Conservation (phyloP, 2,329 filamentous ascomycete species). For the Claviceps sp. region DNA sequence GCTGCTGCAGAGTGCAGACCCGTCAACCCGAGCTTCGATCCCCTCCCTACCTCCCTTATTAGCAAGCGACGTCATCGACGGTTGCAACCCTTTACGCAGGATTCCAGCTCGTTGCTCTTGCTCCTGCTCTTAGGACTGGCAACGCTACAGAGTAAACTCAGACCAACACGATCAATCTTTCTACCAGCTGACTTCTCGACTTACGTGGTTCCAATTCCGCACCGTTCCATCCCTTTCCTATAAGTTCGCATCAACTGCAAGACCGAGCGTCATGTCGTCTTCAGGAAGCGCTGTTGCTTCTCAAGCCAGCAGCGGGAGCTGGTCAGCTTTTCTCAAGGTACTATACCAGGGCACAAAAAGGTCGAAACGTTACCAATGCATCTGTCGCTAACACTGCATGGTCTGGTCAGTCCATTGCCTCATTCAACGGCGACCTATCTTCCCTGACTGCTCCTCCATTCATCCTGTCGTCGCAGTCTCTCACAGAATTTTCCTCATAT, state of each 20-base stretch:
- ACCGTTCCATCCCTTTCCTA: background rate
- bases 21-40: background rate
- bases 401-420: slow-evolving; percentile 50
- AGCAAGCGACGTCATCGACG: slow-evolving; percentile 1
- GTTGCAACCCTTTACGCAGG: background rate
- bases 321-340: slow-evolving; percentile 41
- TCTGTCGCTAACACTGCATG: slow-evolving; percentile 1
- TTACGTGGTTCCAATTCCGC: background rate
- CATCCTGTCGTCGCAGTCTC: slow-evolving; percentile 64
- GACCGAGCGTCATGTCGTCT: slow-evolving; percentile 16
- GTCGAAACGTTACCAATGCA: too few species aligned
- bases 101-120: background rate
- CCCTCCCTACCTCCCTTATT: background rate
- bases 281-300: slow-evolving; percentile 17
- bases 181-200: background rate
- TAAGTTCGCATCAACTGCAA: background rate
- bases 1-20: background rate
- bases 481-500: slow-evolving; percentile 71
- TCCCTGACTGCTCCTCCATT: slow-evolving; percentile 73
- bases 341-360: background rate
- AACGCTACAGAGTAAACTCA: background rate
- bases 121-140: background rate
- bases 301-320: slow-evolving; percentile 31
- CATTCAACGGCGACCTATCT: slow-evolving; percentile 70
- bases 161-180: background rate